Base-by-base conservation (phyloP, 306 rosid genomes). In the Ormosia emarginata region DNA sequence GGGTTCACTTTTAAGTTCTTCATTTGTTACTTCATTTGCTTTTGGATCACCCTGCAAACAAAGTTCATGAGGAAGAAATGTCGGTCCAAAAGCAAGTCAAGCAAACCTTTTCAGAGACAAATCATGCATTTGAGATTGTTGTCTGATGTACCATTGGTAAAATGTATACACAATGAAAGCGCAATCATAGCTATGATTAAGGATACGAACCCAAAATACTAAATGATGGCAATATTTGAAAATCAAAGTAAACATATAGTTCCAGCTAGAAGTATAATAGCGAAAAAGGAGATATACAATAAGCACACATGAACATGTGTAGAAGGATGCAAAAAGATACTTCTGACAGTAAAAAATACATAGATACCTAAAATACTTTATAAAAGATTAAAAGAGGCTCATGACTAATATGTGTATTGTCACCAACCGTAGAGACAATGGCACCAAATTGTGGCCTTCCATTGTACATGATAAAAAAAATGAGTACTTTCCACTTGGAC, bases 1-100 rank as follows among this genome's bases (percentile, higher is more conserved):
- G 41, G 90, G 69, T 58, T 87, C 97, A 74, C 65, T 89, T 53
- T 87, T 90, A 62, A 75, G 83, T 66, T 93, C 94, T 74, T 82
- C 90, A 85, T 74, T 78, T 71, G 87, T 59, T 71, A 85, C 82
- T 67, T 84, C 97, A 69, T 85, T 86, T 57, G 89, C 79, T 79
- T 89, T 90, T 49, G 86, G 58, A 32, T 89, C 96, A 81, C 88
- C 93, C 98, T 95, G 85, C 73, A 86, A 85, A 83, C 71, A 59
- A 15, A 83, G 82, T 64, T 73, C 63, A 44, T 14, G 72, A n/a
- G 57, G 32, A 75, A 41, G 44, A 63, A 82, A 75, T 9, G 71
- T 72, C 70, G 76, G 73, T 49, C 73, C 74, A 64, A 58, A 87
- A 44, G 43, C 24, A 80, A 86, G 82, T 73, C 84, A 34, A 67